Evolutionary conservation across 495 filamentous ascomycete genomes (phyloP).

Genomic region (Aspergillus diversus): DNA sequence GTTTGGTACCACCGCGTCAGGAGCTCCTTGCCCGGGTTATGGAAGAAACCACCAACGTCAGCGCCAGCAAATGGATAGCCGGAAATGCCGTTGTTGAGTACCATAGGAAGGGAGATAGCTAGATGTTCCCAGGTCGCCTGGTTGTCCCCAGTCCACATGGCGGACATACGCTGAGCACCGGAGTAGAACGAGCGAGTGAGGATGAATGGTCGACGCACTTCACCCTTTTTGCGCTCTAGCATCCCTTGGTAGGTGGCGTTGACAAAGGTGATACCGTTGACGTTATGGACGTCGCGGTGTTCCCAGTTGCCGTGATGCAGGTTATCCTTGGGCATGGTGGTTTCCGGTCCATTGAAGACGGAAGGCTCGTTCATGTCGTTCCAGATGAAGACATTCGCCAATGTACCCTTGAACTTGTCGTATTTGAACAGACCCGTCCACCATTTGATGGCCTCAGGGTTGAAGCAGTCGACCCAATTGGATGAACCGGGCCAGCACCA

Average conservation of each 20-base stretch:
- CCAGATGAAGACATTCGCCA: slow-evolving; percentile 89
- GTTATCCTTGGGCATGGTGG: slow-evolving; percentile 96
- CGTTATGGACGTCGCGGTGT: slow-evolving; percentile 93
- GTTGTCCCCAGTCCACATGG: slow-evolving; percentile 99
- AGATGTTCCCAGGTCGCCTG: slow-evolving; percentile 93
- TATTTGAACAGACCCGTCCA: slow-evolving; percentile 88
- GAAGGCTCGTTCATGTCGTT: slow-evolving; percentile 99
- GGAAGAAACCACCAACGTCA: slow-evolving; percentile 97
- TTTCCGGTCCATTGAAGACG: slow-evolving; percentile 97
- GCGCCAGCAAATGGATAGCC: slow-evolving; percentile 95
- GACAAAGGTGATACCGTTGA: slow-evolving; percentile 91
- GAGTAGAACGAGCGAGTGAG: slow-evolving; percentile 91
- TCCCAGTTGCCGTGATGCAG: slow-evolving; percentile 92
- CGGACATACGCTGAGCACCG: slow-evolving; percentile 84
- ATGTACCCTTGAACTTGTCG: slow-evolving; percentile 78
- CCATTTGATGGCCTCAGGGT: slow-evolving; percentile 82
- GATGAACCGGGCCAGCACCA: slow-evolving; percentile 99
- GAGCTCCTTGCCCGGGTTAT: slow-evolving; percentile 90
- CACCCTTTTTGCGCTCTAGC: slow-evolving; percentile 77
- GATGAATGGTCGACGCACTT: slow-evolving; percentile 81
- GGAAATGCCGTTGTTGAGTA: slow-evolving; percentile 86
- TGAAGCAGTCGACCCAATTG: slow-evolving; percentile 95
- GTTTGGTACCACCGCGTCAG: slow-evolving; percentile 95
- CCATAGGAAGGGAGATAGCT: slow-evolving; percentile 83
- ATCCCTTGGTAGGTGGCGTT: slow-evolving; percentile 90